Evolutionary conservation across 768 basidiomycete genomes (phyloP), one percentile per base, ranked within the genome.

Genomic region (Coprinopsis strossmayeri): DNA sequence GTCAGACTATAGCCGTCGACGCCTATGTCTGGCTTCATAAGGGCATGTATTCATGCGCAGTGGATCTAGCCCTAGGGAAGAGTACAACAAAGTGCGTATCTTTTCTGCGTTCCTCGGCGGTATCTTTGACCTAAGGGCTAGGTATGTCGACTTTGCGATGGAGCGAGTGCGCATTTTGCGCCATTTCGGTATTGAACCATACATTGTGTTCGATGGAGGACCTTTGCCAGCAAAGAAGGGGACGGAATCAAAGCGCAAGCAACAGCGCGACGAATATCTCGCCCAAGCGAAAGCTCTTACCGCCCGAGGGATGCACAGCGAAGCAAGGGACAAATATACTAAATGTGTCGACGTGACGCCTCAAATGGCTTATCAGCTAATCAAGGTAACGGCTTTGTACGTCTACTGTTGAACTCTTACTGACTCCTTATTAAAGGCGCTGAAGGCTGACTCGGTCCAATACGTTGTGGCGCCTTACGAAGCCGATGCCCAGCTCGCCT

Each of bases 381-480:
- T 98, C 71, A 98, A 99, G 79, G 95, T 87, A 54, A n/a, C 38
- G 67, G 53, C 45, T 39, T n/a, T 41, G 18, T 3, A 23, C 27
- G 24, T 34, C 40, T 35, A 3, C 52, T 15, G 18, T 25, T 13
- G 34, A n/a, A 15, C 17, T 35, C 28, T 48, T 26, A 27, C 27
- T 47, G 28, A 27, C 17, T 32, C 18, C 44, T 45, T 53, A 49
- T 58, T 49, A 9, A 55, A 98, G 94, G 94, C 89, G 10, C 72
- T 99, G 26, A 77, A 77, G 41, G 88, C 86, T 10, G 94, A 96
- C 60, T 67, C 69, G 15, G 78, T 98, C 5, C 62, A 76, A 17
- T 96, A 95, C 61, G 71, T 98, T 32, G 96, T 98, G 15, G 95
- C 96, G 3, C 96, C 96, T 0, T 99, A 98, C 64, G 96, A 99